Conservation (phyloP, 2,329 filamentous ascomycete species). For the Neurospora sp. region DNA sequence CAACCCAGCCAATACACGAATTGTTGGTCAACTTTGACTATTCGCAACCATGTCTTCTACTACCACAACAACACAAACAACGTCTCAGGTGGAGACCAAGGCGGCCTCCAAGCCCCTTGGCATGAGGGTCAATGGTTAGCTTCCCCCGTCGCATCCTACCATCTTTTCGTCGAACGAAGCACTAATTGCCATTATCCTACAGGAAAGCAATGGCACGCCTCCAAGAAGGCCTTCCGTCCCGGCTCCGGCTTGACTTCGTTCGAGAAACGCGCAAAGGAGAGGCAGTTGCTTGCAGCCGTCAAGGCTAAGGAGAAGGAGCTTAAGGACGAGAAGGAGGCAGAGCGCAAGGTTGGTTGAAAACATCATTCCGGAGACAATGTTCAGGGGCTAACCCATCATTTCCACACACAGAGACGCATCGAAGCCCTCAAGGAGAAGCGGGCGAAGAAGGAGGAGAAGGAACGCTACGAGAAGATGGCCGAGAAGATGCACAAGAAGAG, state of each 20-base stretch:
- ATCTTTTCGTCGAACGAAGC: not conserved
- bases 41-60: conserved; percentile 33
- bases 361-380: too few relatives aligned
- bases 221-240: conserved; percentile 78
- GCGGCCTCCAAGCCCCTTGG: conserved; percentile 38
- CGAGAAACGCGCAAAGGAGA: conserved; percentile 61
- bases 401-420: conserved; percentile 51
- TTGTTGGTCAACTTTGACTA: not conserved
- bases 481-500: conserved; percentile 97
- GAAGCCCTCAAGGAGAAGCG: conserved; percentile 76
- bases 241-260: conserved; percentile 68
- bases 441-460: conserved; percentile 83
- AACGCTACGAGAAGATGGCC: conserved; percentile 85
- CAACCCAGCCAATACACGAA: not conserved
- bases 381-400: conserved; percentile 5
- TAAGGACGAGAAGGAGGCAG: conserved; percentile 91
- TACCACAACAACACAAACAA: conserved; percentile 21
- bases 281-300: conserved; percentile 60
- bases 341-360: conserved; percentile 55
- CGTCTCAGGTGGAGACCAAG: conserved; percentile 25
- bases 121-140: conserved; percentile 73
- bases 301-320: conserved; percentile 94
- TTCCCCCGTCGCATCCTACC: not conserved
- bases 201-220: conserved; percentile 93
- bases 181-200: conserved; percentile 2